A percentile compares a stretch with the other conserved stretches of the same genome.
Evolutionary conservation across 2,329 filamentous ascomycete species (phyloP).

Genomic region (Plenodomus tracheiphilus): DNA sequence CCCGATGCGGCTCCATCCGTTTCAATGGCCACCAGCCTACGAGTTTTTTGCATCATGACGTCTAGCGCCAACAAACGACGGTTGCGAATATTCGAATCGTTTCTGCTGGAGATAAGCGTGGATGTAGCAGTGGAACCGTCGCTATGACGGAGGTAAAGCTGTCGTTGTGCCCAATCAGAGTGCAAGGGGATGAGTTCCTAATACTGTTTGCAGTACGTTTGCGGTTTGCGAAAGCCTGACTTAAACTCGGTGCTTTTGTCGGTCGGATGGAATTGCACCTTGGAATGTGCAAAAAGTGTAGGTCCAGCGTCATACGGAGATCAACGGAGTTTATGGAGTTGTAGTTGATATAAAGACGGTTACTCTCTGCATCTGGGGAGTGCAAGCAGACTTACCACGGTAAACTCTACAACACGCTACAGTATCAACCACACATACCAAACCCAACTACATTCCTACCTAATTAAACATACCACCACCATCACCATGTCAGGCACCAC

Average conservation of each 20-base stretch:
- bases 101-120: neutral
- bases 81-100: neutral
- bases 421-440: neutral
- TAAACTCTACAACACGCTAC: too few species aligned
- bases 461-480: neutral
- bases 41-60: constrained; percentile 8
- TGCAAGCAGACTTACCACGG: too few species aligned
- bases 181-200: neutral
- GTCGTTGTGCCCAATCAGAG: neutral
- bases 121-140: neutral
- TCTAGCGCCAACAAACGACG: neutral
- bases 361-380: too few species aligned
- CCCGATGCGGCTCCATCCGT: constrained; percentile 2
- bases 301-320: constrained; percentile 5
- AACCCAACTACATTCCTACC: too few species aligned
- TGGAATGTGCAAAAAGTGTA: neutral
- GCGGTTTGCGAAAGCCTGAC: neutral
- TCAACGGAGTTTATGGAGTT: constrained; percentile 4
- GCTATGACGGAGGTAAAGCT: constrained; percentile 1
- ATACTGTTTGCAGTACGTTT: neutral
- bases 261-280: neutral
- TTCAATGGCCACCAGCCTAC: neutral
- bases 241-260: too few species aligned
- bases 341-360: constrained; percentile 1
- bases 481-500: constrained; percentile 22